A percentile compares a stretch with the other conserved stretches of the same genome.
phyloP scores from a whole-genome alignment of 345 rosid genomes.

The Gossypium mustelinum region DNA sequence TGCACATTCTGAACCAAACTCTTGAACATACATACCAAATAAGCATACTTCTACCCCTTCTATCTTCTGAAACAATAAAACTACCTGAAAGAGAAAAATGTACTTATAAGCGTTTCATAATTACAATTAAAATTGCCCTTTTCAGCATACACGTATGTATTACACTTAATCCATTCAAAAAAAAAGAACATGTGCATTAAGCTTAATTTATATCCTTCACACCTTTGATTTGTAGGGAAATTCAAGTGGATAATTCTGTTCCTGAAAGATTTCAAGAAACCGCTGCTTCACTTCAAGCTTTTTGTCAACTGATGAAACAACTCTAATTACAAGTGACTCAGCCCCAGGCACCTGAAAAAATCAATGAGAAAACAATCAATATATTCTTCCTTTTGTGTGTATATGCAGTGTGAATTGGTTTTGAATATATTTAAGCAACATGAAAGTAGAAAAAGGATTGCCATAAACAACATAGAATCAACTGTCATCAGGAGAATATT shows the following conservation, averaged over 20 bases:
- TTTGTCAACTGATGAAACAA: slow-evolving; percentile 98
- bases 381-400: neutral
- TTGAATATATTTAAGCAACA: neutral
- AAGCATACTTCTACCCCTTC: slow-evolving; percentile 99
- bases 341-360: slow-evolving; percentile 79
- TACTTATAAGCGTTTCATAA: slow-evolving; percentile 10
- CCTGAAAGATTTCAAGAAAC: slow-evolving; percentile 88
- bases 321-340: slow-evolving; percentile 91
- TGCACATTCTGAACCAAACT: slow-evolving; percentile 86
- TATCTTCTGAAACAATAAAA: slow-evolving; percentile 94
- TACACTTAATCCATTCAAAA: too few species aligned
- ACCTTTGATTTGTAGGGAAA: slow-evolving; percentile 98
- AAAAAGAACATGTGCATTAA: neutral
- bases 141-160: neutral
- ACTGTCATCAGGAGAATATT: slow-evolving; percentile 5
- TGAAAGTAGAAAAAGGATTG: neutral
- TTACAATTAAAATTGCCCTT: slow-evolving; percentile 8
- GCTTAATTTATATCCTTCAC: slow-evolving; percentile 13
- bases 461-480: slow-evolving; percentile 1
- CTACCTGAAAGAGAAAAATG: slow-evolving; percentile 52
- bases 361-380: slow-evolving; percentile 17
- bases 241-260: slow-evolving; percentile 83
- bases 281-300: slow-evolving; percentile 96
- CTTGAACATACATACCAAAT: slow-evolving; percentile 99
- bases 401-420: neutral